phyloP scores from a whole-genome alignment of 305 asterid species.

The Plantago lanceolata region DNA sequence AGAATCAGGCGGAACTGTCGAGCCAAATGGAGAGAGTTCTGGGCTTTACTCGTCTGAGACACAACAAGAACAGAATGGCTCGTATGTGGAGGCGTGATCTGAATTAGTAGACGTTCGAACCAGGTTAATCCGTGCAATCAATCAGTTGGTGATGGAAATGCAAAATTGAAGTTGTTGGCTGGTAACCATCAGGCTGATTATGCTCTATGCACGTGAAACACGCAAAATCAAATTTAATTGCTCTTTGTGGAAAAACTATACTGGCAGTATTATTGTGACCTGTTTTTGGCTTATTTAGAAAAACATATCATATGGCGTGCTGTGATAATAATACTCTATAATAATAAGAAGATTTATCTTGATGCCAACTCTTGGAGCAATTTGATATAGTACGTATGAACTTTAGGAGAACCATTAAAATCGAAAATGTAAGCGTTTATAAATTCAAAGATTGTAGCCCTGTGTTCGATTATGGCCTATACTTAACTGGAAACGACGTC shows the following conservation, averaged over 20 bases:
- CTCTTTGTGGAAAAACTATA: slow-evolving; percentile 1
- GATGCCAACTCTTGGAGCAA: background rate
- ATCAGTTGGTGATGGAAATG: slow-evolving; percentile 5
- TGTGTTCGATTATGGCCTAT: no score
- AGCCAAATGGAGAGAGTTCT: slow-evolving; percentile 37
- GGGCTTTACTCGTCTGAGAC: slow-evolving; percentile 36
- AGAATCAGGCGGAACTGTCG: slow-evolving; percentile 62
- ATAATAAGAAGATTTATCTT: background rate
- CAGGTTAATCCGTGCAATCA: slow-evolving; percentile 12
- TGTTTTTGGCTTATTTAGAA: background rate
- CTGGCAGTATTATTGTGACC: slow-evolving; percentile 13
- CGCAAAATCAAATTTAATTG: background rate
- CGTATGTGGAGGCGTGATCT: slow-evolving; percentile 33
- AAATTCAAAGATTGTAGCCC: no score
- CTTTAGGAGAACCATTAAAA: no score
- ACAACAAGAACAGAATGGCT: slow-evolving; percentile 40
- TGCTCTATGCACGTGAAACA: slow-evolving; percentile 7
- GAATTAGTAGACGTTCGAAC: slow-evolving; percentile 7
- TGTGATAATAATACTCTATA: background rate
- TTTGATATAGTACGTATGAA: no score
- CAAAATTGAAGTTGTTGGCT: slow-evolving; percentile 9
- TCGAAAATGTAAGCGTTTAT: no score
- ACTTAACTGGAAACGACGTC: no score
- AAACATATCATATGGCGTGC: background rate
- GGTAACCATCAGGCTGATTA: background rate